These are phyloP conservation scores for Pelargonium nanum DNA, from an alignment of 345 rosid species.

Conservation along the genomic window DNA sequence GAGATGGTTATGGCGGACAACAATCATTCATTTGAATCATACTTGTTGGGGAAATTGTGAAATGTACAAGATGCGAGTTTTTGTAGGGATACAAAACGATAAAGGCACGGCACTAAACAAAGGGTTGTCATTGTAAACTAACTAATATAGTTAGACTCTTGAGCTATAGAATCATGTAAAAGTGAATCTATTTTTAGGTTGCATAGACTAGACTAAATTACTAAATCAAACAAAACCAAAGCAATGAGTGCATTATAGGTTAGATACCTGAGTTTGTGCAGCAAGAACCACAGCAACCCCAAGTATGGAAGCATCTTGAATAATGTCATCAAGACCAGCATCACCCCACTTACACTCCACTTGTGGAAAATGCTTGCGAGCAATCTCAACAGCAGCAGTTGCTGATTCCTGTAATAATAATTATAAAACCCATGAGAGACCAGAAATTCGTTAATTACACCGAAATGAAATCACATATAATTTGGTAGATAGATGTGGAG, in stretches of 20 bases:
- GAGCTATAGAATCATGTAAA: not conserved
- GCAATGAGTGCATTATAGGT: not conserved
- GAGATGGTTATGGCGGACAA: too few relatives aligned
- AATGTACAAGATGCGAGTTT: not conserved
- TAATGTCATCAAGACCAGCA: conserved; percentile 59
- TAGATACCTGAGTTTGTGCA: conserved; percentile 68
- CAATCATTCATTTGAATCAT: too few relatives aligned
- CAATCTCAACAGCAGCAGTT: conserved; percentile 63
- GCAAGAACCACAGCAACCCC: conserved; percentile 95
- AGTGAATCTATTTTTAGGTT: not conserved
- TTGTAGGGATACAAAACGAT: too few relatives aligned
- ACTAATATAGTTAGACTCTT: too few relatives aligned
- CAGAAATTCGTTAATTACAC: not conserved
- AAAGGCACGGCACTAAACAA: too few relatives aligned
- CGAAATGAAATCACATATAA: not conserved
- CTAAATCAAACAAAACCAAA: not conserved
- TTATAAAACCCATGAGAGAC: not conserved
- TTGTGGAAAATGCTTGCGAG: conserved; percentile 56
- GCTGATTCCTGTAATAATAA: conserved; percentile 56
- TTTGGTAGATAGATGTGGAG: not conserved
- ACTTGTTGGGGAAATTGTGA: not conserved
- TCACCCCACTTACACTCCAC: conserved; percentile 89
- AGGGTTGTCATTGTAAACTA: too few relatives aligned
- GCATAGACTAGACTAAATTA: not conserved
- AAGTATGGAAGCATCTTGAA: conserved; percentile 46